Conservation (phyloP, 495 filamentous ascomycete species). For the Neurospora sublineolata region DNA sequence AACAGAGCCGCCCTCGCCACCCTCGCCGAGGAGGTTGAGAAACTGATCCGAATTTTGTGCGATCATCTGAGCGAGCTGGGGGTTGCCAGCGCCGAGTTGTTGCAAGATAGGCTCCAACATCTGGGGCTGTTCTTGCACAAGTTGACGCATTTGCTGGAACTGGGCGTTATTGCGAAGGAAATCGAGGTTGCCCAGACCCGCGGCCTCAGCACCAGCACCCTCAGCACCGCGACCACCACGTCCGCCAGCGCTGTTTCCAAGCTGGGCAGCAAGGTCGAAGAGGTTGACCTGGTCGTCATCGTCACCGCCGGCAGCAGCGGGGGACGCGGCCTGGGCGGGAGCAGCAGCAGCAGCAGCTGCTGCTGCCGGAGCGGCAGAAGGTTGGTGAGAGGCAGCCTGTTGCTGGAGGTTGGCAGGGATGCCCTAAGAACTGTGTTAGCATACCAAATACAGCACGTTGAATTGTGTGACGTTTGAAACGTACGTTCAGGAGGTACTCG, state of each 20-base stretch:
- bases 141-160: constrained; percentile 93
- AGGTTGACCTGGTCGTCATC: constrained; percentile 74
- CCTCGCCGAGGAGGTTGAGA: constrained; percentile 74
- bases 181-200: constrained; percentile 66
- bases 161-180: constrained; percentile 93
- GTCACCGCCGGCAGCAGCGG: constrained; percentile 32
- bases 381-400: constrained; percentile 27
- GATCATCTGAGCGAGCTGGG: constrained; percentile 84
- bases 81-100: constrained; percentile 91
- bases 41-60: constrained; percentile 87
- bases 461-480: constrained; percentile 17
- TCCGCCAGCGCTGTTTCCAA: constrained; percentile 47
- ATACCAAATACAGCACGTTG: constrained; percentile 55
- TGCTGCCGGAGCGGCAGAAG: constrained; percentile 23
- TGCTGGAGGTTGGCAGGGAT: constrained; percentile 74
- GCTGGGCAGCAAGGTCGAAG: constrained; percentile 79
- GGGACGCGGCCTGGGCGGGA: constrained; percentile 25
- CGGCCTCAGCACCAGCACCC: constrained; percentile 25
- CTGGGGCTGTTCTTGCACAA: constrained; percentile 91
- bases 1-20: constrained; percentile 66
- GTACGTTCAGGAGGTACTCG: constrained; percentile 81
- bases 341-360: constrained; percentile 26
- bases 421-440: constrained; percentile 72
- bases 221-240: constrained; percentile 20
- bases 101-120: constrained; percentile 98